phyloP scores from a whole-genome alignment of 2,329 filamentous ascomycete genomes.

The Hypoxylon sp. region DNA sequence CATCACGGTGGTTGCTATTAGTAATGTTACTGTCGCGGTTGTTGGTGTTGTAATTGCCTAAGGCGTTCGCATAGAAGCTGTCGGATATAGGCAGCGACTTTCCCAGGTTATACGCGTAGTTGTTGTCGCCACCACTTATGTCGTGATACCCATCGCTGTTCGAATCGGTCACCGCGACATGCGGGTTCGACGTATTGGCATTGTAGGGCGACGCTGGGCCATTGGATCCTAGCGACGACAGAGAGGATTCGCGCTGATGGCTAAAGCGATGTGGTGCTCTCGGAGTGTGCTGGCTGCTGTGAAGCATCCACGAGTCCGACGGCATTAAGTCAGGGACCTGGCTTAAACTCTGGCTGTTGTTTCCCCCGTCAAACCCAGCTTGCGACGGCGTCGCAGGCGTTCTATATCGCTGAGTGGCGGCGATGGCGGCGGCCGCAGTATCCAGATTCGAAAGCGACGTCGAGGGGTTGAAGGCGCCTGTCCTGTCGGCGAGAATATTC shows the following conservation, averaged over 20 bases:
- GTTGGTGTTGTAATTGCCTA: constrained; percentile 51
- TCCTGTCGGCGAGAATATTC: constrained; percentile 51
- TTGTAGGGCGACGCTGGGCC: constrained; percentile 73
- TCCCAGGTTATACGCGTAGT: constrained; percentile 63
- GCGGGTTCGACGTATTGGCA: constrained; percentile 69
- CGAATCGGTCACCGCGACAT: constrained; percentile 69
- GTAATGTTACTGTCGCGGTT: constrained; percentile 54
- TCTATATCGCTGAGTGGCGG: constrained; percentile 49
- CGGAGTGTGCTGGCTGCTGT: constrained; percentile 50
- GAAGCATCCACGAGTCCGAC: constrained; percentile 53
- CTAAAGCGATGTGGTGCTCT: constrained; percentile 55
- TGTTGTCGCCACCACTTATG: constrained; percentile 57
- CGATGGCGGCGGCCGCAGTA: constrained; percentile 52
- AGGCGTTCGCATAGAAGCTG: constrained; percentile 57
- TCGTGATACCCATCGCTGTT: constrained; percentile 63
- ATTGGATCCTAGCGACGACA: constrained; percentile 72
- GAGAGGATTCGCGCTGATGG: constrained; percentile 73
- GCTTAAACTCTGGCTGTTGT: constrained; percentile 46
- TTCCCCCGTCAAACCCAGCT: constrained; percentile 39
- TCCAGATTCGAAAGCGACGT: constrained; percentile 54
- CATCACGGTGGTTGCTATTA: constrained; percentile 56
- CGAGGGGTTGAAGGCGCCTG: constrained; percentile 43
- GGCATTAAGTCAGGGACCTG: constrained; percentile 54
- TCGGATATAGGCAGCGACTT: constrained; percentile 60
- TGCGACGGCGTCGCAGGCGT: constrained; percentile 40